These are phyloP conservation scores for Scheffersomyces parashehatae DNA, from an alignment of 1,139 yeast genomes.

Conservation along the genomic window DNA sequence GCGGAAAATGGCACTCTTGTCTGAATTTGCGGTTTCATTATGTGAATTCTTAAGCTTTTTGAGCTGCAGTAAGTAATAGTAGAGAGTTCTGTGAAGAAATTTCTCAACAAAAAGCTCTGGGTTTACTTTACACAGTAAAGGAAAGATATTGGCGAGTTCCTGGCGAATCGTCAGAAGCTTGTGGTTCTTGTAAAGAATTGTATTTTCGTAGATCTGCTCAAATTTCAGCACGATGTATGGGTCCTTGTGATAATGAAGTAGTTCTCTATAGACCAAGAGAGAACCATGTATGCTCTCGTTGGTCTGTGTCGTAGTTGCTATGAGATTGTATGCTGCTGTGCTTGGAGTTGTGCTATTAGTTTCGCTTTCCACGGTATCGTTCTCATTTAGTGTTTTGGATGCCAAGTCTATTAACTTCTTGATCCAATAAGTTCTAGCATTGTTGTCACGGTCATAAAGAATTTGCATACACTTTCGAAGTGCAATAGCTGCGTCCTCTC, in stretches of 20 bases:
- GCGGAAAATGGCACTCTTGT: constrained; percentile 73
- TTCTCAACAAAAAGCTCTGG: constrained; percentile 75
- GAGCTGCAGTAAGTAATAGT: constrained; percentile 75
- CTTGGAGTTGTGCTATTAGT: constrained; percentile 10
- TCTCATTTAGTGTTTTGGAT: constrained; percentile 36
- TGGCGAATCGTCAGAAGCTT: constrained; percentile 74
- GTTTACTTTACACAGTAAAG: constrained; percentile 78
- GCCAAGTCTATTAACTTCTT: constrained; percentile 66
- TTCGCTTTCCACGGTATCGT: constrained; percentile 4
- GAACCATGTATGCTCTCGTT: constrained; percentile 85
- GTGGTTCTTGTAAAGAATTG: constrained; percentile 75
- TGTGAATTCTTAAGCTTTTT: constrained; percentile 60
- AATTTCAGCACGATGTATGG: constrained; percentile 51
- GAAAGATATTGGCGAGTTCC: constrained; percentile 80
- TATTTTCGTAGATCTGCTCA: constrained; percentile 74
- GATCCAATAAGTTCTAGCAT: constrained; percentile 73
- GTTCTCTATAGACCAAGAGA: constrained; percentile 76
- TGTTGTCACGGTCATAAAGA: constrained; percentile 76
- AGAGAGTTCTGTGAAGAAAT: constrained; percentile 77
- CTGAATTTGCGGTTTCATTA: constrained; percentile 47
- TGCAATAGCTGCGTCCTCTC: constrained; percentile 84
- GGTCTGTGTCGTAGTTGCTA: constrained; percentile 32
- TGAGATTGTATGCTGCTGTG: constrained; percentile 23
- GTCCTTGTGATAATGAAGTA: constrained; percentile 68
- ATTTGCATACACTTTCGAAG: constrained; percentile 76